Conservation (phyloP, 352 stramenopile genomes). For the Pythium monospermum region DNA sequence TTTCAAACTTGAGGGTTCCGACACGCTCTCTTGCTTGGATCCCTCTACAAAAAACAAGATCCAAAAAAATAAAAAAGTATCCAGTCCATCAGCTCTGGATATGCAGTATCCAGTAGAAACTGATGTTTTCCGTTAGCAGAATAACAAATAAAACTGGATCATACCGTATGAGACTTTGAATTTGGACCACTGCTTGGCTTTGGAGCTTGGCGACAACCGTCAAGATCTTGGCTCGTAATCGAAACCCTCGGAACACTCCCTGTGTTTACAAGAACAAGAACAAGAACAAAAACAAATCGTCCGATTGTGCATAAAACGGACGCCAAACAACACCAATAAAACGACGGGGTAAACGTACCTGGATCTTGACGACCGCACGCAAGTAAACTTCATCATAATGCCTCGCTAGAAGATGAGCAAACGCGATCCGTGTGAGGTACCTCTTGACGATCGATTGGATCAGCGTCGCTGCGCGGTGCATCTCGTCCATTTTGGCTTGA, state of each 20-base stretch:
- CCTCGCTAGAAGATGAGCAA: constrained; percentile 28
- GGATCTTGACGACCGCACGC: constrained; percentile 36
- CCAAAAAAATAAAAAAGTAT: constrained; percentile 1
- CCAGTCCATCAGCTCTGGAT: no score
- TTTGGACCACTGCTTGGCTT: constrained; percentile 37
- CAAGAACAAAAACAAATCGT: not conserved
- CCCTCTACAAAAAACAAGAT: constrained; percentile 25
- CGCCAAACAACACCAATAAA: no score
- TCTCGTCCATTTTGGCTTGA: constrained; percentile 33
- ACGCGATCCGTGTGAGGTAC: constrained; percentile 47
- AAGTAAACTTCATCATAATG: constrained; percentile 43
- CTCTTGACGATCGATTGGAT: constrained; percentile 46
- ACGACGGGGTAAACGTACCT: constrained; percentile 27
- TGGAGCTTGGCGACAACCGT: constrained; percentile 40
- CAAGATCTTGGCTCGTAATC: constrained; percentile 34
- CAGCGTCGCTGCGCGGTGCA: constrained; percentile 30
- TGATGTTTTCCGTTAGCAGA: no score
- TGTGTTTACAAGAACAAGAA: constrained; percentile 12
- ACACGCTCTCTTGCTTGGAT: constrained; percentile 48
- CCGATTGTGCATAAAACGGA: constrained; percentile 1
- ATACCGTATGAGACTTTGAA: constrained; percentile 51
- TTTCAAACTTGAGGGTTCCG: constrained; percentile 46
- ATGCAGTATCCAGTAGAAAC: no score
- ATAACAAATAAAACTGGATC: no score
- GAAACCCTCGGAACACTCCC: constrained; percentile 41